These are phyloP conservation scores for Melaleuca alternifolia DNA, from an alignment of 345 rosid species.

Conservation along the genomic window DNA sequence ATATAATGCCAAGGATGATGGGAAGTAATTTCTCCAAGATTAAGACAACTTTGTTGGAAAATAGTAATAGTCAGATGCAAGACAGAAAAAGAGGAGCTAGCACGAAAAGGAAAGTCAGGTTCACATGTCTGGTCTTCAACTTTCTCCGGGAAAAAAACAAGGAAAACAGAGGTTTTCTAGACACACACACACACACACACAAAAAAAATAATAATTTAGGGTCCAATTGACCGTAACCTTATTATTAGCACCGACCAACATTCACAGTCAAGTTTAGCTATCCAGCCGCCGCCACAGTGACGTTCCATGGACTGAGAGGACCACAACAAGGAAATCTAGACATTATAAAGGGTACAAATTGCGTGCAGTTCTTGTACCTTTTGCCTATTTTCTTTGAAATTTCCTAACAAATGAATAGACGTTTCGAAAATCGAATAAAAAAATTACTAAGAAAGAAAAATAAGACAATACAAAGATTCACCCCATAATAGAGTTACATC, in stretches of 20 bases:
- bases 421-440: no score
- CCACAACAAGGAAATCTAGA: neutral
- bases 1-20: neutral
- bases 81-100: neutral
- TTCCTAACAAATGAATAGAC: no score
- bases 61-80: neutral
- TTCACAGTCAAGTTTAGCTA: neutral
- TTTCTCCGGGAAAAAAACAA: neutral
- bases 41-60: accelerated
- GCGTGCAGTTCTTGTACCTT: neutral
- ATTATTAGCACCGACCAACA: neutral
- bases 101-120: neutral
- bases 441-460: no score
- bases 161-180: neutral
- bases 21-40: neutral
- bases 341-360: neutral
- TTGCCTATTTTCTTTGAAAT: neutral
- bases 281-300: neutral
- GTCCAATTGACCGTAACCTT: neutral
- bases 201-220: neutral
- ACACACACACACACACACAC: no score
- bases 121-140: neutral
- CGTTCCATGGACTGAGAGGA: neutral
- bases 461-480: no score
- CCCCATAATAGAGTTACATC: no score